phyloP scores from a whole-genome alignment of 2,329 filamentous ascomycete species.

The Xylariales sp. region DNA sequence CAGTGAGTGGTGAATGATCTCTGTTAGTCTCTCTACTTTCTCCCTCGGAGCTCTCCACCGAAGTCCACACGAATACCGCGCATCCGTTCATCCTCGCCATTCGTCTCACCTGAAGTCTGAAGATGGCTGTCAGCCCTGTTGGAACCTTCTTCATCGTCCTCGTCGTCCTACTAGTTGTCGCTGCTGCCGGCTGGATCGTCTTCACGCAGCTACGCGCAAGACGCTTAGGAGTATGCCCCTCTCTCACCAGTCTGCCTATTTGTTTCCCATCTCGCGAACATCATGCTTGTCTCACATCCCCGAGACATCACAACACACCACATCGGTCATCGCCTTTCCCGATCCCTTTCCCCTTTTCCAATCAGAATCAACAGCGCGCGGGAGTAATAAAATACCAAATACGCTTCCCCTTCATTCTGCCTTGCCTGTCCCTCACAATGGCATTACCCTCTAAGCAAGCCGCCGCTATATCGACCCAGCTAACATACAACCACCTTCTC shows the following conservation, averaged over 20 bases:
- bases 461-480: constrained; percentile 21
- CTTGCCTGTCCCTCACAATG: constrained; percentile 5
- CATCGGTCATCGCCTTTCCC: constrained; percentile 4
- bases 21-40: not conserved
- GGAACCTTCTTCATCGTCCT: constrained; percentile 80
- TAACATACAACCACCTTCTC: constrained; percentile 21
- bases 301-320: constrained; percentile 18
- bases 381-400: not conserved
- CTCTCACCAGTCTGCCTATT: not conserved
- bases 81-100: not conserved
- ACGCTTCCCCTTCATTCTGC: not conserved
- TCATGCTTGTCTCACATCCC: constrained; percentile 24
- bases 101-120: constrained; percentile 32
- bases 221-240: constrained; percentile 70
- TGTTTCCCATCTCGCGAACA: not conserved
- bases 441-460: not conserved
- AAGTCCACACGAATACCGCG: constrained; percentile 12
- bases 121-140: constrained; percentile 62
- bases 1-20: constrained; percentile 9
- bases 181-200: constrained; percentile 72
- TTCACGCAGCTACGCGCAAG: constrained; percentile 79
- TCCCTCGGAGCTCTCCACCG: constrained; percentile 30
- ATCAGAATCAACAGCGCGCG: not conserved
- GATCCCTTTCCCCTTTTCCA: not conserved
- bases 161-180: constrained; percentile 69